Conservation (phyloP, 1,284 basidiomycete genomes). For the Cutaneotrichosporon sp. region DNA sequence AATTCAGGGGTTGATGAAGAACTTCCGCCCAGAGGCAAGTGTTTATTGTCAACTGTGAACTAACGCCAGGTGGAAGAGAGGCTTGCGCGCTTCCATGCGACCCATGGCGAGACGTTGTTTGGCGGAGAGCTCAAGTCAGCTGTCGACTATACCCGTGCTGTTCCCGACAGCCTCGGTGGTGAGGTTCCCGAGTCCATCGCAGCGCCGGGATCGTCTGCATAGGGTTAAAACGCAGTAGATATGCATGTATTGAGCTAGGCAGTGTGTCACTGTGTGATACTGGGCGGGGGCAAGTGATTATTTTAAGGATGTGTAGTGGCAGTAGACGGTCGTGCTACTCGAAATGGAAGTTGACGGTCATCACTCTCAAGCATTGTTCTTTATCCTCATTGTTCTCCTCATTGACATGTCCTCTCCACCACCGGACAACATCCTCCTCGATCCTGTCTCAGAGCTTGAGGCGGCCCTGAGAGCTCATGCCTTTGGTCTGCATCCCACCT, state of each 20-base stretch:
- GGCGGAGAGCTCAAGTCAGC: conserved; percentile 75
- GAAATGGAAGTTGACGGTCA: neutral
- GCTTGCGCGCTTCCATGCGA: conserved; percentile 70
- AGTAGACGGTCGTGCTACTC: neutral
- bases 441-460: conserved; percentile 37
- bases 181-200: neutral
- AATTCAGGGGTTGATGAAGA: conserved; percentile 83
- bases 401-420: conserved; percentile 10
- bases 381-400: neutral
- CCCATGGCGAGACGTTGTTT: conserved; percentile 80
- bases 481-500: conserved; percentile 28
- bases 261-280: too few relatives aligned
- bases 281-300: too few relatives aligned
- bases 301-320: too few relatives aligned
- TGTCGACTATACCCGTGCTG: conserved; percentile 64
- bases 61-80: conserved; percentile 84
- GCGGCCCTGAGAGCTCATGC: conserved; percentile 27
- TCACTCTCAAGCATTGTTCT: neutral
- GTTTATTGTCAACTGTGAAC: too few relatives aligned
- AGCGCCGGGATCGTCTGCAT: conserved; percentile 9
- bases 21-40: conserved; percentile 96
- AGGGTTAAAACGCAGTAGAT: conserved; percentile 5
- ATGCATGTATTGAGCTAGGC: conserved; percentile 8
- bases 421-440: conserved; percentile 30
- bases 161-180: conserved; percentile 74